These are phyloP conservation scores for Hypoxylon perforatum DNA, from an alignment of 495 filamentous ascomycete species.

Conservation along the genomic window DNA sequence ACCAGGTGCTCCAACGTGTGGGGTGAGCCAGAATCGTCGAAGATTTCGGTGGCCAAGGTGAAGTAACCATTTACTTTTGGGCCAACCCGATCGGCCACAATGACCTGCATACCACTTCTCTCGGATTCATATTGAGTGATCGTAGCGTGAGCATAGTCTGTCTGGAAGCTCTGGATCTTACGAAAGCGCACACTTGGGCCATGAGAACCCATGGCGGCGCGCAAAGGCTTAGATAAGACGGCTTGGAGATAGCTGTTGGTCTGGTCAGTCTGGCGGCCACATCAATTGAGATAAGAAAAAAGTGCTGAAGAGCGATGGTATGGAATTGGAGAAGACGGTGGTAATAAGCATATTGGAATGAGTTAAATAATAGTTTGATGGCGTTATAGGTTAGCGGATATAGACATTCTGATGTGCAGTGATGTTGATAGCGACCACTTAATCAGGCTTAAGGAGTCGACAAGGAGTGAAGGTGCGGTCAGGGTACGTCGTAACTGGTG, in stretches of 20 bases:
- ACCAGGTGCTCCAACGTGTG: constrained; percentile 96
- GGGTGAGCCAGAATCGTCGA: constrained; percentile 94
- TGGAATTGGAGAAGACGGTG: background rate
- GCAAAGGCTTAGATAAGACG: constrained; percentile 27
- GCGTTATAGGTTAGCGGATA: constrained; percentile 18
- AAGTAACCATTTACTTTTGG: constrained; percentile 96
- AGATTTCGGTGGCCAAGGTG: constrained; percentile 94
- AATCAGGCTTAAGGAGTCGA: constrained; percentile 15
- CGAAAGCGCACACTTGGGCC: constrained; percentile 70
- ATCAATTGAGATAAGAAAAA: background rate
- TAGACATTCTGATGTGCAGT: constrained; percentile 11
- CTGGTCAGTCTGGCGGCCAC: constrained; percentile 30
- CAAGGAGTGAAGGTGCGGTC: constrained; percentile 35
- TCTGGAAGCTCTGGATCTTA: constrained; percentile 82
- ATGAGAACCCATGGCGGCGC: constrained; percentile 50
- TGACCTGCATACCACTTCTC: constrained; percentile 91
- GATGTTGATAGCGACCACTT: background rate
- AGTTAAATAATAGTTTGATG: constrained; percentile 6
- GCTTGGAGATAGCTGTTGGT: constrained; percentile 32
- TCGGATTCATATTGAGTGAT: constrained; percentile 86
- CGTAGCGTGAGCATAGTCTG: constrained; percentile 85
- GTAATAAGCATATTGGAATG: constrained; percentile 13
- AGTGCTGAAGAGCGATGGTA: background rate
- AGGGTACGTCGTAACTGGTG: constrained; percentile 29
- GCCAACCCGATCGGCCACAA: constrained; percentile 90